Evolutionary conservation across 2,329 filamentous ascomycete species (phyloP), one percentile per base, ranked within the genome.

Genomic region (Neofusicoccum parvum): DNA sequence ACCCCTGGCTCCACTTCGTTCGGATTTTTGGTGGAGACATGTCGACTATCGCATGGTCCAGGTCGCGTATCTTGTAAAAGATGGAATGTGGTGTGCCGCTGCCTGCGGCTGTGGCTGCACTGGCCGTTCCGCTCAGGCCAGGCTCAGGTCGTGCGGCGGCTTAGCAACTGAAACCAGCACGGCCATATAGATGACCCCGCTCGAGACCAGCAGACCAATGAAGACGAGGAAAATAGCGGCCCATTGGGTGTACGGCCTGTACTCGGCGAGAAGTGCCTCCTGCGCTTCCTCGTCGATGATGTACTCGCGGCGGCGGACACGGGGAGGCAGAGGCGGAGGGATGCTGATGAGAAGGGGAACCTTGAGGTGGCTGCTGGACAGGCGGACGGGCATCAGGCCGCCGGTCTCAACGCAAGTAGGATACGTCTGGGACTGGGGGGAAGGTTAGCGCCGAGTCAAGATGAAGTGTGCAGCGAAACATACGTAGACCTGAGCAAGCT

Each of bases 221-320:
- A 60, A 15, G 5, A 65, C 20, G 12, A 60, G 37, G 7, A 53
- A 50, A n/a, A 36, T 37, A 5, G 48, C 39, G 27, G 50, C 56
- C 54, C 54, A 60, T 27, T 54, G 64, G 2, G 58, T 58, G 15
- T 39, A 62, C 14, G 46, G 54, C 56, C 23, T 62, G 64, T 54
- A 65, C 39, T 53, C 64, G 12, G 46, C 23, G 20, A 65, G 39
- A 11, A 54, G 45, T 11, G 34, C 15, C 43, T 53, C 54, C 56
- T 65, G 64, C 3, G 64, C 46, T 43, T 65, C 64, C 39, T 60
- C 54, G n/a, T 65, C 64, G 46, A 53, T 15, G 20, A 59, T 23
- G 27, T 39, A 23, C 17, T 49, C 23, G 10, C 63, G 51, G 12
- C 50, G 62, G 7, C 10, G 15, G 27, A 36, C 56, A 23, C 32